Conservation (phyloP, 2,329 filamentous ascomycete species). For the Passalora sequoiae region DNA sequence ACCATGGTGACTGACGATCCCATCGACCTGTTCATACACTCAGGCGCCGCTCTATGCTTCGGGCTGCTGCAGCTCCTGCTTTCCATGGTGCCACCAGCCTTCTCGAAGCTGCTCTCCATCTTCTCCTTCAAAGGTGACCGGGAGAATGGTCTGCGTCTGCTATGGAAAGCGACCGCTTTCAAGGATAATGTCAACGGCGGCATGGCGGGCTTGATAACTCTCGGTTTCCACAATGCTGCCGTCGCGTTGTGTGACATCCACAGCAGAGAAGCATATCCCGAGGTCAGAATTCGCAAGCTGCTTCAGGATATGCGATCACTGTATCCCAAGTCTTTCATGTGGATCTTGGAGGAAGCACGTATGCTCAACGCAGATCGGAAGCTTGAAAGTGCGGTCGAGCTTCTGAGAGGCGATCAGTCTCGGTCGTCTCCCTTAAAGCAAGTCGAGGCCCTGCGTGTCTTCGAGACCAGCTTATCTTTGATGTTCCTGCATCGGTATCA, state of each 20-base stretch:
- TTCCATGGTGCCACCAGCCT: constrained; percentile 88
- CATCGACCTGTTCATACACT: constrained; percentile 83
- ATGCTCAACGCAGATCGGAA: constrained; percentile 63
- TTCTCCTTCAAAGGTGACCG: constrained; percentile 90
- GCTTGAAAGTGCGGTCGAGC: constrained; percentile 61
- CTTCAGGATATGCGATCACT: constrained; percentile 67
- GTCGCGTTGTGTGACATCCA: constrained; percentile 85
- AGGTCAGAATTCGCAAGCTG: constrained; percentile 60
- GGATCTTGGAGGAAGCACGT: constrained; percentile 82
- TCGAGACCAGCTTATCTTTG: constrained; percentile 72
- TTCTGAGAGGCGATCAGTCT: constrained; percentile 40
- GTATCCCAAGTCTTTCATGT: constrained; percentile 78
- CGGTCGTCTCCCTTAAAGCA: constrained; percentile 69
- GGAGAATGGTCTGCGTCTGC: constrained; percentile 71
- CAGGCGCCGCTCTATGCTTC: constrained; percentile 82
- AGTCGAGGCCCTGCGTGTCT: constrained; percentile 76
- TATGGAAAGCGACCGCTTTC: constrained; percentile 86
- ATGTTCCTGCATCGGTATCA: constrained; percentile 77
- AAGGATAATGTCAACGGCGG: constrained; percentile 81
- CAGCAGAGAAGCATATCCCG: constrained; percentile 63
- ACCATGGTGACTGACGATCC: constrained; percentile 63
- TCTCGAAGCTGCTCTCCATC: constrained; percentile 78
- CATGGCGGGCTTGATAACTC: constrained; percentile 72
- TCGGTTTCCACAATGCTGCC: constrained; percentile 84
- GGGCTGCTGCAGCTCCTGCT: constrained; percentile 79